Base-by-base conservation (phyloP, 176 grass and related monocot species). In the Triticum dicoccoides region DNA sequence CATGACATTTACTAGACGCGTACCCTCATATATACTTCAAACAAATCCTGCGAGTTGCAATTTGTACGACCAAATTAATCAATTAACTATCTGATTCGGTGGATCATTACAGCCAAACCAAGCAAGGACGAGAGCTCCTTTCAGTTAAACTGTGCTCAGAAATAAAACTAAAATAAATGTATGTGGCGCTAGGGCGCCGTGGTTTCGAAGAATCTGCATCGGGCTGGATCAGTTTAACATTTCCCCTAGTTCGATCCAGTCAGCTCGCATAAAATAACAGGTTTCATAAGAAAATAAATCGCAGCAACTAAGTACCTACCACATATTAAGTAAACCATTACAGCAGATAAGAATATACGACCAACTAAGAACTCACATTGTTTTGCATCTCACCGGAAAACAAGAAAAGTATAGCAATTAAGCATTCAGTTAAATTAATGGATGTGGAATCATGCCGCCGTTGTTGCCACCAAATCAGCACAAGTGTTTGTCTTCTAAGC, bases 131-230 rank as follows among this genome's bases (percentile, higher is more conserved):
- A 79, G 4, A 72, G 74, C 74, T 8, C 25, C 20, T 0, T 3
- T 54, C 8, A 42, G 21, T 54, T 89, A 75, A 61, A 59, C 58
- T 13, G 24, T 23, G 1, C 35, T 21, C 69, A 0, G 9, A 34
- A 69, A 72, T 4, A 72, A 72, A 72, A 72, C 21, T 44, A 73
- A 44, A 73, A 21, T 23, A 44, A 67, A 32, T 1, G 1, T 80
- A 85, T 81, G 82, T 44, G 87, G 87, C 67, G 59, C 18, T 58
- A 18, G 2, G 87, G 25, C 77, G 76, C 76, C 66, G 87, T 45
- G 71, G 17, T 54, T 73, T 67, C 1, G 49, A 54, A 17, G 15
- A 67, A 81, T 81, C 14, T 66, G 79, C 25, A 42, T 81, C 54
- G 2, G 10, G 34, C 63, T 25, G 4, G 63, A 5, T 64, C 61